Base-by-base conservation (phyloP, 768 basidiomycete species). In the Postia placenta region DNA sequence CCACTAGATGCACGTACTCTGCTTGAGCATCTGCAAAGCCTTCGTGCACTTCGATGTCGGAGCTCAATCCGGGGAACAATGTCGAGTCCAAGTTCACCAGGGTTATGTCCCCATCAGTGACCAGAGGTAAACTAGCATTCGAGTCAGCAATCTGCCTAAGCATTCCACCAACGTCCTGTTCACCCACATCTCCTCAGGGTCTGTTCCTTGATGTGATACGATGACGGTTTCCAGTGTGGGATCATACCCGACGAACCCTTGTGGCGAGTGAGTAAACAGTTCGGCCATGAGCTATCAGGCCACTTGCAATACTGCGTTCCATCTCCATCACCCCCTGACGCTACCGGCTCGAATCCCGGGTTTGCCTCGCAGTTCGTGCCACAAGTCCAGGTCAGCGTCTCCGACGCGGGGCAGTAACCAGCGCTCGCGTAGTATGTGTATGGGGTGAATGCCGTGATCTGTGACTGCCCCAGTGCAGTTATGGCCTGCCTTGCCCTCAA, bases 201-300 rank as follows among this genome's bases (percentile, higher is more conserved):
- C 55, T 5, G 70, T 71, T 7, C 70, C 70, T 47, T 71, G 67
- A 52, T 72, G 69, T 5, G 65, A 57, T 3, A 71, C 70, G 33
- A 71, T 62, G 35, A 69, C 64, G 0, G 56, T 64, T 20, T 59
- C 45, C 26, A 72, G 56, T 1, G 52, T 60, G 0, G 75, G 69
- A 48, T 73, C 73, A 51, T 67, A 79, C n/a, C 78, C 78, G 24
- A 80, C 78, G 46, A 65, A 78, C 77, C 76, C 78, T 79, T 30
- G 15, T 19, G 20, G n/a, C n/a, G n/a, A n/a, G n/a, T n/a, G n/a
- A n/a, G n/a, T n/a, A n/a, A n/a, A 17, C n/a, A 26, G 24, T 20
- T 28, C 17, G 36, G 17, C 26, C 15, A 6, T n/a, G n/a, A n/a
- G n/a, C n/a, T n/a, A n/a, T n/a, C n/a, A n/a, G n/a, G n/a, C n/a